Base-by-base conservation (phyloP, 2,329 filamentous ascomycete species). In the Colletotrichum chrysophilum region DNA sequence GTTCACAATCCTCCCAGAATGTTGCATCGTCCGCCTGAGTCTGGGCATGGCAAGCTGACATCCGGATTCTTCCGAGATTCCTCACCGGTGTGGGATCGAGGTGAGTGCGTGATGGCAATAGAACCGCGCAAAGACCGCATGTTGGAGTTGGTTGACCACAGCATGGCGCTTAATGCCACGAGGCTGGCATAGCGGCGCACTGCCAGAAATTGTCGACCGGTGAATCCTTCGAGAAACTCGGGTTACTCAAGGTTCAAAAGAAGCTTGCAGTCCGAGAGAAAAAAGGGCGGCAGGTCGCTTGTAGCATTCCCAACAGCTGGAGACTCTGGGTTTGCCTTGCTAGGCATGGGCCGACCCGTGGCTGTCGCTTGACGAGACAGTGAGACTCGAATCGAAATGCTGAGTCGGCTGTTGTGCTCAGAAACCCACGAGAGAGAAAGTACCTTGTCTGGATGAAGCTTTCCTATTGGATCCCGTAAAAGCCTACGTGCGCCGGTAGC, bases 281-380 rank as follows among this genome's bases (percentile, higher is more conserved):
- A 55, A 34, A 52, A 61, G 16, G 8, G 38, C 61, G 52, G 61
- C 9, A 71, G n/a, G 21, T n/a, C 65, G 68, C 55, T 36, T 66
- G 36, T 12, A 21, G n/a, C 36, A 38, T 66, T 18, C 52, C 36
- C 61, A 38, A 34, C 24, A 72, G 61, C 52, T 61, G 68, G 48
- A 28, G 38, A 48, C 9, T 55, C 24, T 9, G 10, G 28, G 18
- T 55, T 61, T 18, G 56, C 56, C 56, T 71, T 48, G 60, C 18
- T n/a, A 14, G 32, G 43, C 48, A 26, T 43, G 36, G 55, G 36
- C 52, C 30, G 28, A 58, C 56, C 60, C 26, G 60, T 28, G 48
- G 28, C 21, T 24, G 61, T 75, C 61, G 71, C 71, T 71, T 72
- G 68, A 75, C 48, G 34, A 66, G 48, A 66, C 71, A 32, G 48